Conservation (phyloP, 306 rosid genomes). For the Carpinus fangiana region DNA sequence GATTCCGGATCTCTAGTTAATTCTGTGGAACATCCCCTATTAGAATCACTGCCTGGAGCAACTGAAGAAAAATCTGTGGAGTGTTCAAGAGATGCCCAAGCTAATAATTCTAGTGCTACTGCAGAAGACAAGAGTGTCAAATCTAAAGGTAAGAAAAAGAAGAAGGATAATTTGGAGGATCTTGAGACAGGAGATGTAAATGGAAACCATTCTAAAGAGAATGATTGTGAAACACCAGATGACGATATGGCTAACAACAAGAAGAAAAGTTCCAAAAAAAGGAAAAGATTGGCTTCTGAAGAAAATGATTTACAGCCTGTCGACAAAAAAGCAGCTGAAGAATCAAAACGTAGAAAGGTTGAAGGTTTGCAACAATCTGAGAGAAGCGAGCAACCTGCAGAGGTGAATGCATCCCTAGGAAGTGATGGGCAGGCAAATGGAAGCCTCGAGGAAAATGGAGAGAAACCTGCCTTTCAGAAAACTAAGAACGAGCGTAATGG, state of each 20-base stretch:
- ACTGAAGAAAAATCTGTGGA: constrained; percentile 26
- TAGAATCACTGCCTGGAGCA: constrained; percentile 24
- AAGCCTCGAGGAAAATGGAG: constrained; percentile 35
- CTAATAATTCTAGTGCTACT: not conserved
- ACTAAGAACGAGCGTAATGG: constrained; percentile 56
- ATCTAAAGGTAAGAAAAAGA: constrained; percentile 42
- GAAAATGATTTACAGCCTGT: constrained; percentile 38
- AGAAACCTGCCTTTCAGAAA: constrained; percentile 44
- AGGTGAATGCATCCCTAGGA: constrained; percentile 21
- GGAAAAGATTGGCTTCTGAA: constrained; percentile 60
- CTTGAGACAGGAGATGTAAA: constrained; percentile 12
- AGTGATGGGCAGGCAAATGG: constrained; percentile 33
- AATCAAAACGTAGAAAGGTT: constrained; percentile 54
- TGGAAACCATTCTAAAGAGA: constrained; percentile 33
- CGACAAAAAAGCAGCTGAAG: constrained; percentile 53
- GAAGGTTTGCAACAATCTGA: constrained; percentile 35
- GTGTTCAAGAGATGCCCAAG: constrained; percentile 6
- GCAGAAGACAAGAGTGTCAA: constrained; percentile 25
- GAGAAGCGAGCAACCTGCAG: constrained; percentile 33
- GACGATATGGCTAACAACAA: constrained; percentile 36
- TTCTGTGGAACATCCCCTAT: constrained; percentile 28
- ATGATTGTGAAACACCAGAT: constrained; percentile 24
- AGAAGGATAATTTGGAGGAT: constrained; percentile 32
- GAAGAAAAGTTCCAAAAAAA: constrained; percentile 63
- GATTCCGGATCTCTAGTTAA: constrained; percentile 43